These are phyloP conservation scores for Cytospora mali DNA, from an alignment of 2,329 filamentous ascomycete genomes.

Conservation along the genomic window DNA sequence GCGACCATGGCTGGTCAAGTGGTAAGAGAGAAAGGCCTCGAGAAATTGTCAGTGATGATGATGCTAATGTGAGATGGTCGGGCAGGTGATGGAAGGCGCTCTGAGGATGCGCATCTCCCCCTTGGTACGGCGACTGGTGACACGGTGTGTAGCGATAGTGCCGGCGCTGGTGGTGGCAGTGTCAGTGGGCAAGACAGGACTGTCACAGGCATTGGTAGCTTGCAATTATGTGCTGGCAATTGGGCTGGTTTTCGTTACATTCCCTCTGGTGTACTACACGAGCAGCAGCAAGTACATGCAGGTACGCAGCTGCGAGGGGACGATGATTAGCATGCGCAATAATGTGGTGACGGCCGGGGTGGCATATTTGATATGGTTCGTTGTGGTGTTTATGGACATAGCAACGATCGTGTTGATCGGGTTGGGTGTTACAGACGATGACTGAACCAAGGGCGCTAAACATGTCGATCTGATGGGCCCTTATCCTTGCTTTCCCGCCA, in stretches of 20 bases:
- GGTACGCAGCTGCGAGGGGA: conserved; percentile 29
- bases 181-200: conserved; percentile 35
- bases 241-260: conserved; percentile 36
- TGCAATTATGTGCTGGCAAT: conserved; percentile 36
- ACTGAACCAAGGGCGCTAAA: conserved; percentile 14
- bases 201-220: conserved; percentile 35
- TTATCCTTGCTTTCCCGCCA: background rate
- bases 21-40: background rate
- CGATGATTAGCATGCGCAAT: conserved; percentile 30
- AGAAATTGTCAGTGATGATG: background rate
- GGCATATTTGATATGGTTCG: conserved; percentile 32
- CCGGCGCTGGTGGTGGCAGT: conserved; percentile 37
- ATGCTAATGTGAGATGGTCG: background rate
- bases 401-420: conserved; percentile 33
- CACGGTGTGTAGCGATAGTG: conserved; percentile 36
- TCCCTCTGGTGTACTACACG: conserved; percentile 37
- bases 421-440: conserved; percentile 29
- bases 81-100: conserved; percentile 37
- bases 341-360: conserved; percentile 24
- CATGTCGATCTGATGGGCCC: background rate
- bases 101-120: conserved; percentile 34
- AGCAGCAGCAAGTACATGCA: conserved; percentile 35
- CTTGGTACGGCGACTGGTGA: conserved; percentile 36
- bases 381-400: conserved; percentile 33
- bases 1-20: conserved; percentile 75